Percentiles rank a stretch among this genome's conserved stretches.
Conservation (phyloP, 371 early-diverging fungal species). For the Coemansia sp. region DNA sequence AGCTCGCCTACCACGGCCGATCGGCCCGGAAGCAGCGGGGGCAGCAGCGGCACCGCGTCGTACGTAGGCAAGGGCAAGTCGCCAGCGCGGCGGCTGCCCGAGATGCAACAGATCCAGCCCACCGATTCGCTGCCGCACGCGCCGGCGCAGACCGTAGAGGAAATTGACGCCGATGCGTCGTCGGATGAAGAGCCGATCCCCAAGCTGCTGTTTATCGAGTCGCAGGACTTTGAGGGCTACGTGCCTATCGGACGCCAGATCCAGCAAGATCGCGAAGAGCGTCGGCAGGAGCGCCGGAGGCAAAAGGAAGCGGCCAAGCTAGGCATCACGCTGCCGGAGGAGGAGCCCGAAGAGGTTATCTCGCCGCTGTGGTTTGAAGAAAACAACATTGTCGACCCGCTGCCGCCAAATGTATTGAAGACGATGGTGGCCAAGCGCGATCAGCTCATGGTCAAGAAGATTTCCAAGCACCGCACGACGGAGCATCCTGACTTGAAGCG, state of each 20-base stretch:
- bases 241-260: slow-evolving; percentile 26
- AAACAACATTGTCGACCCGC: slow-evolving; percentile 27
- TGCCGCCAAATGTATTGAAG: slow-evolving; percentile 23
- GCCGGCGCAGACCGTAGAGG: slow-evolving; percentile 30
- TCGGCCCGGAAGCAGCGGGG: slow-evolving; percentile 6
- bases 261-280: slow-evolving; percentile 35
- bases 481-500: slow-evolving; percentile 43
- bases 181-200: slow-evolving; percentile 45
- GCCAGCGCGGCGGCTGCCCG: slow-evolving; percentile 10
- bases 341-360: slow-evolving; percentile 5
- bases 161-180: slow-evolving; percentile 39
- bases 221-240: slow-evolving; percentile 47
- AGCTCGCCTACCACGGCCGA: slow-evolving; percentile 2
- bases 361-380: slow-evolving; percentile 37
- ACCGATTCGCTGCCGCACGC: slow-evolving; percentile 5
- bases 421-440: slow-evolving; percentile 38
- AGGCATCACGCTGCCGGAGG: slow-evolving; percentile 15
- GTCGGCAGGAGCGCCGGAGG: slow-evolving; percentile 21
- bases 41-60: slow-evolving; percentile 6
- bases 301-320: slow-evolving; percentile 31
- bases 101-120: slow-evolving; percentile 38
- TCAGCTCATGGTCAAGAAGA: slow-evolving; percentile 23
- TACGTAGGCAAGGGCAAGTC: slow-evolving; percentile 9
- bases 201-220: slow-evolving; percentile 22
- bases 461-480: slow-evolving; percentile 8